These are phyloP conservation scores for Aspergillus sp. DNA, from an alignment of 2,329 filamentous ascomycete genomes.

Conservation along the genomic window DNA sequence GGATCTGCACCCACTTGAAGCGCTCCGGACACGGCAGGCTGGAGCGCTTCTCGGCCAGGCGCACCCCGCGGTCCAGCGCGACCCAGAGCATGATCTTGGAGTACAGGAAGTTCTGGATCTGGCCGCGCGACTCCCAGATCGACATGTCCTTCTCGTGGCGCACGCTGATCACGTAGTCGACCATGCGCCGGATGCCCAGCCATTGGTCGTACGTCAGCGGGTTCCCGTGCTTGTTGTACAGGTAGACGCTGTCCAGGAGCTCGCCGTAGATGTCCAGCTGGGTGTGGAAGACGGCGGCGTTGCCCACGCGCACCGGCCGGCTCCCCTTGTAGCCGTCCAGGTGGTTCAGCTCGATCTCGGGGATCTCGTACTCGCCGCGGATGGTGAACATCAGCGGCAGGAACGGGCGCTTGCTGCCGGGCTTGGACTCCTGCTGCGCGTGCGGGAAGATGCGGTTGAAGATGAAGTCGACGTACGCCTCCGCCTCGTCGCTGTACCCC, in stretches of 20 bases:
- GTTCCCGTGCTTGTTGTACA: conserved; percentile 72
- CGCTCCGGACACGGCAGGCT: conserved; percentile 66
- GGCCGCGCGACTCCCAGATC: conserved; percentile 71
- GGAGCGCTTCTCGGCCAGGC: conserved; percentile 60
- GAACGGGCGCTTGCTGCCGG: conserved; percentile 43
- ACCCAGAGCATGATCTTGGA: conserved; percentile 82
- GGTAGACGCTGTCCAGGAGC: conserved; percentile 65
- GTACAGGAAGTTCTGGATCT: conserved; percentile 69
- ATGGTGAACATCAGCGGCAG: conserved; percentile 79
- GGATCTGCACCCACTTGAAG: conserved; percentile 53
- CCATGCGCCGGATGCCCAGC: conserved; percentile 59
- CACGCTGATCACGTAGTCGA: conserved; percentile 61
- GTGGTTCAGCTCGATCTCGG: conserved; percentile 58
- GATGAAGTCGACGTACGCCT: conserved; percentile 71
- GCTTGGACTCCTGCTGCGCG: conserved; percentile 45
- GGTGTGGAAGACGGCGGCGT: conserved; percentile 64
- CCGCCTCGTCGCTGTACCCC: conserved; percentile 65
- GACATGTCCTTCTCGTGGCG: conserved; percentile 65
- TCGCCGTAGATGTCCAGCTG: conserved; percentile 76
- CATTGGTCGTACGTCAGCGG: conserved; percentile 69
- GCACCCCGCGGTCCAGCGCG: conserved; percentile 64
- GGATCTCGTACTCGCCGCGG: conserved; percentile 63
- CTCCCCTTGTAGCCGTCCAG: conserved; percentile 65
- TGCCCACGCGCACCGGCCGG: conserved; percentile 64
- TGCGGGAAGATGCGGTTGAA: conserved; percentile 52